Base-by-base conservation (phyloP, 2,329 filamentous ascomycete species). In the Claviceps fusiformis region DNA sequence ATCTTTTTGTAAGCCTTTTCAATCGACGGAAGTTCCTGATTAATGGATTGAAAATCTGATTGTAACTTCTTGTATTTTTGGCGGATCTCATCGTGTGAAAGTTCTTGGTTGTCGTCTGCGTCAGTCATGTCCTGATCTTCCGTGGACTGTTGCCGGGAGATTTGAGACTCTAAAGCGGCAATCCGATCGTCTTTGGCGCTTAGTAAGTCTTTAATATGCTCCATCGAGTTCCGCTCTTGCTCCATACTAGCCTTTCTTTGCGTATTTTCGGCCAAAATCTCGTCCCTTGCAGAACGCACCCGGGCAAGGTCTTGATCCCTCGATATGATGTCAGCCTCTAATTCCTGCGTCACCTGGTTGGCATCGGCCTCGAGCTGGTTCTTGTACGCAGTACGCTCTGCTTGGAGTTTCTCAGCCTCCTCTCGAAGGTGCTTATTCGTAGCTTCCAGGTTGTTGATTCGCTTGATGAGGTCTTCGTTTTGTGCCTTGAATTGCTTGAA, bases 401-500 rank as follows among this genome's bases (percentile, higher is more conserved):
- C 83, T 63, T 92, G 88, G 52, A 91, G 74, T 67, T 87, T 95
- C 63, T 92, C 85, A 6, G 87, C 85, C 64, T 95, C 90, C 67
- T 95, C 87, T 41, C 86, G 83, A 35, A 97, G 70, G 61, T 90
- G 85, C 57, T 86, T 84, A 68, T 96, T 96, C 13, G 85, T 87
- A 3, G 89, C 89, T 69, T 97, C 92, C 15, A 97, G 72, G 62
- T 92, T 85, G 68, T 98, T 98, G 64, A 95, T 84, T 43, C 89
- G 85, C 68, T 89, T 92, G 62, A 96, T 89, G 9, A 95, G 81
- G 62, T 97, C 92, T 64, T 97, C 93, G 63, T 95, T 88, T 63
- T 96, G 89, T 29, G 80, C 80, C 71, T 91, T 95, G 65, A 96
- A 80, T 59, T 87, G 83, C 71, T 95, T 97, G 78, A 95, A 98